Evolutionary conservation across 306 rosid species (phyloP), one percentile per base, ranked within the genome.

Genomic region (Mimosa bimucronata): DNA sequence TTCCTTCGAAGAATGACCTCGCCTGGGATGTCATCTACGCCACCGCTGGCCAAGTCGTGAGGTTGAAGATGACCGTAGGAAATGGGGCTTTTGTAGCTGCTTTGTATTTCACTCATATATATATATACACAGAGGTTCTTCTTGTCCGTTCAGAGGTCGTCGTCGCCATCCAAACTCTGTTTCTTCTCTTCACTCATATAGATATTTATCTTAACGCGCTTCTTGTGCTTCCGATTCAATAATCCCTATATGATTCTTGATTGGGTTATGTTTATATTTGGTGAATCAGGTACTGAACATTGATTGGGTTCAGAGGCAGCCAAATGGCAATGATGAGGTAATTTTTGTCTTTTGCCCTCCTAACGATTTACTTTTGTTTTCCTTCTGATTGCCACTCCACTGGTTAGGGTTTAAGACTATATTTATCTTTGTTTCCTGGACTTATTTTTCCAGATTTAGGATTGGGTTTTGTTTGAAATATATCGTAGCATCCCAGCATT

Each of bases 261-360:
- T n/a, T n/a, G n/a, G n/a, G n/a, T n/a, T n/a, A n/a, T n/a, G n/a
- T n/a, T n/a, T n/a, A n/a, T n/a, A n/a, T 78, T 57, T 48, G 38
- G 23, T 14, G 46, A 4, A 62, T 31, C 53, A 93, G 99, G 98
- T 95, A 6, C 73, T 90, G 88, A 90, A 92, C 46, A 87, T 91
- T 58, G 90, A 91, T 81, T 89, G 98, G 99, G 93, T 95, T 75
- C 97, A 90, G 90, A 91, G 90, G 90, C 99, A 95, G 87, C 93
- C 93, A n/a, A 88, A 88, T 72, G 97, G 97, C 82, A 89, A 95
- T 57, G 99, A 93, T 55, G 99, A 95, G 94, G 99, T 95, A 80
- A 11, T 7, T 71, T 15, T 65, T 77, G 25, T 34, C 48, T 38
- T 38, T 25, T 58, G 34, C 31, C 11, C 2, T 19, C 29, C 57